Base-by-base conservation (phyloP, 345 rosid genomes). In the Arabis alpina region DNA sequence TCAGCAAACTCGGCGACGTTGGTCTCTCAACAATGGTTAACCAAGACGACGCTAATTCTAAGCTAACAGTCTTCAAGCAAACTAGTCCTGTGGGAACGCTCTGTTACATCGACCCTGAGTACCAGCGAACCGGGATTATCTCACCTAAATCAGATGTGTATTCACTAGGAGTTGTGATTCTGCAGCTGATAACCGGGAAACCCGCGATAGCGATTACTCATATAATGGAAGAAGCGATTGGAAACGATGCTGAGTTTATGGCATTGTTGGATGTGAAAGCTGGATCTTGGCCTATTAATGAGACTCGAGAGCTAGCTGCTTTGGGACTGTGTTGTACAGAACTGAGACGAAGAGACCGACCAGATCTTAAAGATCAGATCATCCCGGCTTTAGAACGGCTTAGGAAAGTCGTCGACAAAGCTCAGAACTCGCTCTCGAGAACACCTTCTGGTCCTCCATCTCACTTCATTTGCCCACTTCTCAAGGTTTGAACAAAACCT, bases 61-160 rank as follows among this genome's bases (percentile, higher is more conserved):
- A 67, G 42, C 75, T 87, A 52, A 73, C 83, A 5, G 50, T 65
- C 34, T 75, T 49, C 76, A 84, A 76, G 70, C 81, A 86, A 48
- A 87, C 92, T 0, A 87, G 81, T n/a, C 93, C 88, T 1, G 97
- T 86, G 23, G 98, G 98, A 14, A 90, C 98, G 43, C 80, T 87
- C 6, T 86, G 93, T 72, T 93, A 93, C 74, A 86, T 90, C 1
- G 98, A 93, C 70, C 98, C 98, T 2, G 97, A 93, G 84, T 90
- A 93, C 67, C 98, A 90, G 57, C 82, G 97, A 51, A 93, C 83
- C 0, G 98, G 98, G 36, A 32, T 80, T 55, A 67, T 90, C 69
- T 86, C 92, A 50, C 88, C 86, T 14, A 84, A 86, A 67, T 90
- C 96, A 0, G 98, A 93, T 60, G 85, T 88, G 36, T 93, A 93